Percentiles rank a stretch among this genome's conserved stretches.
These are phyloP conservation scores for Ophiostoma sp. DNA, from an alignment of 2,329 filamentous ascomycete genomes.

Conservation along the genomic window DNA sequence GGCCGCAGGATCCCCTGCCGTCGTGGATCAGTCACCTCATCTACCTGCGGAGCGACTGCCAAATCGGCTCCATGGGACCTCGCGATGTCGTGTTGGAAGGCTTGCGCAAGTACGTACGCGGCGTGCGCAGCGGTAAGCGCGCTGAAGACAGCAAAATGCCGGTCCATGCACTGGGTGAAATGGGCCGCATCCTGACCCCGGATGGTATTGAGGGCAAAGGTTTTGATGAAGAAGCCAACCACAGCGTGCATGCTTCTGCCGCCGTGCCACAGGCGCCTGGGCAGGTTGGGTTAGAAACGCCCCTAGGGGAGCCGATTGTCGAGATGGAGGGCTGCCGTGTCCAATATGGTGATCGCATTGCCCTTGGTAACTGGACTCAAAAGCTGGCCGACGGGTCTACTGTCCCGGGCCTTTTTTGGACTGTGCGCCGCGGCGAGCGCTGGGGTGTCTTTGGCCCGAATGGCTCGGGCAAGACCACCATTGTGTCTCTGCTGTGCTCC, in stretches of 20 bases:
- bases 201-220: constrained; percentile 37
- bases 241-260: not conserved
- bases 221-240: constrained; percentile 31
- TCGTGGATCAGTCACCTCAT: constrained; percentile 85
- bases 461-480: constrained; percentile 90
- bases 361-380: constrained; percentile 75
- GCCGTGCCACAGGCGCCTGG: constrained; percentile 19
- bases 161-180: constrained; percentile 44
- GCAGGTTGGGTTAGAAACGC: constrained; percentile 19
- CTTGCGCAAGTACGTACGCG: constrained; percentile 44
- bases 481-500: constrained; percentile 86
- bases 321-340: constrained; percentile 84
- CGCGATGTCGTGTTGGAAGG: constrained; percentile 57
- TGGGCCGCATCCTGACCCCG: constrained; percentile 44
- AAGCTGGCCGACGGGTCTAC: constrained; percentile 45
- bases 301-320: constrained; percentile 62
- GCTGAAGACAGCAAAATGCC: constrained; percentile 46
- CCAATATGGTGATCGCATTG: constrained; percentile 69
- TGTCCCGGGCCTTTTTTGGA: constrained; percentile 70
- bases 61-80: constrained; percentile 59
- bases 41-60: constrained; percentile 62
- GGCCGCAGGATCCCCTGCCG: constrained; percentile 81
- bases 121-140: constrained; percentile 41
- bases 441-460: constrained; percentile 95
- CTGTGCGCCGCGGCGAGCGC: constrained; percentile 72